Conservation (phyloP, 78 protist species). For the Dictyostelium capitatum region DNA sequence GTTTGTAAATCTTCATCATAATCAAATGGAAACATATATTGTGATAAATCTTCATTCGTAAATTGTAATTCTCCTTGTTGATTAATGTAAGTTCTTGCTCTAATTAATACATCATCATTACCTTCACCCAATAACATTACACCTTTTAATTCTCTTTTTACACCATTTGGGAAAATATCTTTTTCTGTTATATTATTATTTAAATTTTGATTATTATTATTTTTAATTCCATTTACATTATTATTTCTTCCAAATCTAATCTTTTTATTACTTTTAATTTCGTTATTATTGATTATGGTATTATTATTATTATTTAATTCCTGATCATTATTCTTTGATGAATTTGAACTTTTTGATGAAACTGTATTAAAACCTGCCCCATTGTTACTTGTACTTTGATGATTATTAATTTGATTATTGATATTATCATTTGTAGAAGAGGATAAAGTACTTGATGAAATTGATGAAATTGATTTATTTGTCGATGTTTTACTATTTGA, state of each 20-base stretch:
- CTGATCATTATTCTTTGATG: background rate
- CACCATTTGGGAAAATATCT: conserved; percentile 53
- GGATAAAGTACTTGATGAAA: background rate
- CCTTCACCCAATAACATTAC: conserved; percentile 72
- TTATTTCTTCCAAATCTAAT: background rate
- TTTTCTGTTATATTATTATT: conserved; percentile 21
- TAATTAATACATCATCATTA: conserved; percentile 55
- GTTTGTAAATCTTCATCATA: background rate
- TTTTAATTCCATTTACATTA: background rate
- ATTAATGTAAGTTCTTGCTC: conserved; percentile 65
- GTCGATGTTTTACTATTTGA: background rate
- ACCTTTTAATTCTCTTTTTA: conserved; percentile 50
- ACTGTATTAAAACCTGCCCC: background rate
- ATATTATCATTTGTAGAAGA: background rate
- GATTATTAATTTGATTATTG: too few species aligned
- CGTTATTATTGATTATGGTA: too few species aligned
- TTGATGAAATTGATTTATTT: background rate
- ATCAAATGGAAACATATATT: conserved; percentile 46
- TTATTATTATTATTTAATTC: too few species aligned
- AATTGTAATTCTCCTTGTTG: conserved; percentile 57
- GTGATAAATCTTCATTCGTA: conserved; percentile 55
- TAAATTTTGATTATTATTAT: too few species aligned
- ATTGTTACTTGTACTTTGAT: too few species aligned
- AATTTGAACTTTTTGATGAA: background rate
- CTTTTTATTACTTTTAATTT: background rate